These are phyloP conservation scores for Umbelopsis vinacea DNA, from an alignment of 192 early-diverging fungal genomes.

Conservation along the genomic window DNA sequence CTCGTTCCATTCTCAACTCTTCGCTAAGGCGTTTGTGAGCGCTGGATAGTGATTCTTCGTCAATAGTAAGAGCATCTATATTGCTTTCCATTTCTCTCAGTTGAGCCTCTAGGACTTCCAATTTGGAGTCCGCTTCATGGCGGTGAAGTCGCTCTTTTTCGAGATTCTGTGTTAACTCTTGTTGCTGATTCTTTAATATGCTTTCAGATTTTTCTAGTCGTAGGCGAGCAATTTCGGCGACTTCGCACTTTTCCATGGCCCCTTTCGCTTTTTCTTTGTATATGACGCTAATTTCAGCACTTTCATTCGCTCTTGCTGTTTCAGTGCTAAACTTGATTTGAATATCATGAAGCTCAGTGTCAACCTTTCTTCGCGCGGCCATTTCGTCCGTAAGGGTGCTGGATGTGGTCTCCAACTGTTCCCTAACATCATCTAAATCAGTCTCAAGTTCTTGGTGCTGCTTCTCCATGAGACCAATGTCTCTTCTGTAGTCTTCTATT, in stretches of 20 bases:
- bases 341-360: background rate
- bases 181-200: background rate
- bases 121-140: background rate
- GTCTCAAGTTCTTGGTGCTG: background rate
- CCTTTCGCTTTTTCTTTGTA: conserved; percentile 1
- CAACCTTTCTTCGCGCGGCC: background rate
- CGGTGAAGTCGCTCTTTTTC: background rate
- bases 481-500: background rate
- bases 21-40: background rate
- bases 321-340: background rate
- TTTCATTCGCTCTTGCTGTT: background rate
- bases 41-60: background rate
- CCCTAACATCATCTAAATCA: background rate
- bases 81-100: conserved; percentile 7
- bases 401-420: background rate
- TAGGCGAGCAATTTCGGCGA: background rate
- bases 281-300: background rate
- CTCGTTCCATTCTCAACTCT: background rate
- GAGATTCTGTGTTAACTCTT: background rate
- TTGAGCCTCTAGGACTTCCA: background rate
- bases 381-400: background rate
- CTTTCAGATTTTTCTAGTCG: conserved; percentile 3
- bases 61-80: background rate
- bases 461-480: background rate
- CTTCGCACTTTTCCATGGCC: conserved; percentile 5